Percentiles rank a stretch among this genome's conserved stretches.
Evolutionary conservation across 192 early-diverging fungal genomes (phyloP).

Genomic region (Jimgerdemannia flammicorona): DNA sequence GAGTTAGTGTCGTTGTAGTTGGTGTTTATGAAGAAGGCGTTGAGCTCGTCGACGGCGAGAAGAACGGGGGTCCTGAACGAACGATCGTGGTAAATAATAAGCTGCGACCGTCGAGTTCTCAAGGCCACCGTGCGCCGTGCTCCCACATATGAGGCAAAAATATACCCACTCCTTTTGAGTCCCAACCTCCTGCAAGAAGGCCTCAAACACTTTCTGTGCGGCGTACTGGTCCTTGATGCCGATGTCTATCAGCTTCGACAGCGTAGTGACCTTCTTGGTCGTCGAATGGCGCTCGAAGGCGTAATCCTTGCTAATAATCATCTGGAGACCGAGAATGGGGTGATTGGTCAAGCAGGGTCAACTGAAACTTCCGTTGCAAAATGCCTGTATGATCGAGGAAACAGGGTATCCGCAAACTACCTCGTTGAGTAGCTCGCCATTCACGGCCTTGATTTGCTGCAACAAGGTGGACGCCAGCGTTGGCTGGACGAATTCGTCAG

Average conservation of each 20-base stretch:
- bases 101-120: neutral
- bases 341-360: too few species aligned
- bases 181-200: constrained; percentile 40
- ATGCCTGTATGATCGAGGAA: too few species aligned
- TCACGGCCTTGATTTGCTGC: constrained; percentile 37
- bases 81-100: neutral
- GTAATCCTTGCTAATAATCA: constrained; percentile 7
- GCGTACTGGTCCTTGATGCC: constrained; percentile 39
- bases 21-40: constrained; percentile 43
- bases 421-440: constrained; percentile 25
- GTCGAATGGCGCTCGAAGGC: constrained; percentile 29
- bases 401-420: constrained; percentile 17
- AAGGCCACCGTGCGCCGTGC: neutral
- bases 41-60: constrained; percentile 49
- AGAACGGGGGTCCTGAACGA: constrained; percentile 36
- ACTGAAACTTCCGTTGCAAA: too few species aligned
- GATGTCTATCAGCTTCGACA: constrained; percentile 30
- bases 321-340: neutral
- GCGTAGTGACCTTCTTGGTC: constrained; percentile 20
- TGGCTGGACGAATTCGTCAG: constrained; percentile 42
- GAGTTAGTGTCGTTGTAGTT: constrained; percentile 35
- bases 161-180: constrained; percentile 30
- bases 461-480: constrained; percentile 29
- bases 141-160: neutral
- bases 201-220: constrained; percentile 42